A percentile compares a stretch with the other conserved stretches of the same genome.
These are phyloP conservation scores for Coccomyxa sp. DNA, from an alignment of 139 green algal genomes.

Conservation along the genomic window DNA sequence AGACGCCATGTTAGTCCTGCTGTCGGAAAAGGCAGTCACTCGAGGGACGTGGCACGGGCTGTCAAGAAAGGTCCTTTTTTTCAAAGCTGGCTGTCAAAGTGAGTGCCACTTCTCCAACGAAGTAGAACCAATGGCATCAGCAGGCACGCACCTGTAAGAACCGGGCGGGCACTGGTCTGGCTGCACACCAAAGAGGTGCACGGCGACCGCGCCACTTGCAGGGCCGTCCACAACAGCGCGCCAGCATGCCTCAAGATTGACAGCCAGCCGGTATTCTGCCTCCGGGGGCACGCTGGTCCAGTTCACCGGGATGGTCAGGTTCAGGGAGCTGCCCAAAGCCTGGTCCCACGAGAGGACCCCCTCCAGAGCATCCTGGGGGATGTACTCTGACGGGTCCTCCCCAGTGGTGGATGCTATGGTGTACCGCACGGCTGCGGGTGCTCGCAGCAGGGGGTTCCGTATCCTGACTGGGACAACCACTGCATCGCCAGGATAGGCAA, in stretches of 20 bases:
- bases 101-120: no score
- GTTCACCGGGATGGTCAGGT: conserved; percentile 23
- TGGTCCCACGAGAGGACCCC: conserved; percentile 26
- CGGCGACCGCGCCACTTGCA: not conserved
- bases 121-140: no score
- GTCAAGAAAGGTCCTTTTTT: no score
- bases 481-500: conserved; percentile 7
- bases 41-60: no score
- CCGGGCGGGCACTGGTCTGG: conserved; percentile 43
- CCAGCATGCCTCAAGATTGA: conserved; percentile 16
- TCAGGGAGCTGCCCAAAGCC: not conserved
- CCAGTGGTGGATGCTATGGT: not conserved
- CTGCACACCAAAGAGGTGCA: conserved; percentile 42
- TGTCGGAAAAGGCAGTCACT: no score
- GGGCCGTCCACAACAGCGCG: conserved; percentile 5
- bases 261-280: conserved; percentile 27
- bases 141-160: conserved; percentile 10
- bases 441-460: not conserved
- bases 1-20: no score
- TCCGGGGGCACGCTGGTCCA: conserved; percentile 29
- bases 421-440: not conserved
- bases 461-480: conserved; percentile 3
- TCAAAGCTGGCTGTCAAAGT: no score
- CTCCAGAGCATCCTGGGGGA: not conserved
- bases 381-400: not conserved